These are phyloP conservation scores for Eucalyptus polyanthemos DNA, from an alignment of 345 rosid species.

Conservation along the genomic window DNA sequence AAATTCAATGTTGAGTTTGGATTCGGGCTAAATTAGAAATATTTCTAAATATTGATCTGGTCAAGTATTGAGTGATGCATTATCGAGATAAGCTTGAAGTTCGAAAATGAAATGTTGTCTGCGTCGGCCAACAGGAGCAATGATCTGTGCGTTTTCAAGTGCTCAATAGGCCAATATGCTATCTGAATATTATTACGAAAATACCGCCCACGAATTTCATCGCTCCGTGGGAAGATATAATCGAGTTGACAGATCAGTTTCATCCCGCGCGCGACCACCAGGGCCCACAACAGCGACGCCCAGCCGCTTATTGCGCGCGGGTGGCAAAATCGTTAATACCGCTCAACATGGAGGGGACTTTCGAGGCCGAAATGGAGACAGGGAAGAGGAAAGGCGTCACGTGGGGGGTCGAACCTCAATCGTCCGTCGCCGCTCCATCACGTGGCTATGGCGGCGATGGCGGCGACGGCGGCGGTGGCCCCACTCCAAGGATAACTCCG, in stretches of 20 bases:
- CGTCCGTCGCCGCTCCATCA: background rate
- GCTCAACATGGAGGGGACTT: background rate
- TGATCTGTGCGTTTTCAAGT: background rate
- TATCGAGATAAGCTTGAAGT: no score
- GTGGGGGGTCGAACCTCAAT: background rate
- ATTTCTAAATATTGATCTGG: background rate
- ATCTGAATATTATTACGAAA: background rate
- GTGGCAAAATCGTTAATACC: background rate
- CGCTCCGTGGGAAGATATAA: background rate
- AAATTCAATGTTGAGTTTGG: background rate
- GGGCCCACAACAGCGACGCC: background rate
- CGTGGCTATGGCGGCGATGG: no score
- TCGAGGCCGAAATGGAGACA: background rate
- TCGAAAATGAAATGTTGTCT: no score
- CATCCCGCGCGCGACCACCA: background rate
- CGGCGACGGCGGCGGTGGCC: background rate
- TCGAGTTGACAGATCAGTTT: background rate
- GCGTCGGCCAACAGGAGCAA: no score
- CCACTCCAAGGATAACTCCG: rapidly evolving
- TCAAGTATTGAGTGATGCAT: no score
- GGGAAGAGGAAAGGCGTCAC: background rate
- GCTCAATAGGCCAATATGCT: background rate
- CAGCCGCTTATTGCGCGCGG: background rate
- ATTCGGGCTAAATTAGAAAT: background rate
- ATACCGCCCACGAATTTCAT: background rate